Evolutionary conservation across 2,329 filamentous ascomycete genomes (phyloP).

Genomic region (Aschersonia sp.): DNA sequence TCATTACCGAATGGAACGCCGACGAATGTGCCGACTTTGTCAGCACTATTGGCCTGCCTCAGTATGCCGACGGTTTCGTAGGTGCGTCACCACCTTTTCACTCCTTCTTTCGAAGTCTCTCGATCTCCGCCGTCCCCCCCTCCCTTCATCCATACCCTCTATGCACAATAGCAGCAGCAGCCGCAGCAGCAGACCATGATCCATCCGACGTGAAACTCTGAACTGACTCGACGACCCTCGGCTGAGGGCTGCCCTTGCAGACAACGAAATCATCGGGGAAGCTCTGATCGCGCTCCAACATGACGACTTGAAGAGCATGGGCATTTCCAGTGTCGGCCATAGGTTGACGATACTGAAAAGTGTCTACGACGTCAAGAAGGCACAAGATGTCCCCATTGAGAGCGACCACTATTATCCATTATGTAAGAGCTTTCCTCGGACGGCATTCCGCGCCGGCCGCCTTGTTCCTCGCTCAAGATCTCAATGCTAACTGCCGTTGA

Average conservation of each 20-base stretch:
- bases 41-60: constrained; percentile 59
- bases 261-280: constrained; percentile 89
- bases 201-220: background rate
- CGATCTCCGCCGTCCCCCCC: background rate
- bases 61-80: constrained; percentile 72
- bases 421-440: constrained; percentile 38
- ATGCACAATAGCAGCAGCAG: too few species aligned
- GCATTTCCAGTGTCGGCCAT: constrained; percentile 83
- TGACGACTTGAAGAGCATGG: constrained; percentile 90
- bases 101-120: background rate
- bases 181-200: too few species aligned
- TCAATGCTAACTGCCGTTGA: constrained; percentile 4
- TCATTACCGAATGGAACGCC: constrained; percentile 67
- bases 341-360: constrained; percentile 88
- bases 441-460: too few species aligned
- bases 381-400: constrained; percentile 81
- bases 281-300: constrained; percentile 79
- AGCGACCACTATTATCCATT: constrained; percentile 86
- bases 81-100: constrained; percentile 38
- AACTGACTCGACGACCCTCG: constrained; percentile 7
- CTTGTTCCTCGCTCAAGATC: too few species aligned
- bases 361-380: constrained; percentile 91
- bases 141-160: too few species aligned
- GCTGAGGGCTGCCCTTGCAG: constrained; percentile 26
- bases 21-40: constrained; percentile 89